Base-by-base conservation (phyloP, 1,284 basidiomycete genomes). In the Irpex rosettiformis region DNA sequence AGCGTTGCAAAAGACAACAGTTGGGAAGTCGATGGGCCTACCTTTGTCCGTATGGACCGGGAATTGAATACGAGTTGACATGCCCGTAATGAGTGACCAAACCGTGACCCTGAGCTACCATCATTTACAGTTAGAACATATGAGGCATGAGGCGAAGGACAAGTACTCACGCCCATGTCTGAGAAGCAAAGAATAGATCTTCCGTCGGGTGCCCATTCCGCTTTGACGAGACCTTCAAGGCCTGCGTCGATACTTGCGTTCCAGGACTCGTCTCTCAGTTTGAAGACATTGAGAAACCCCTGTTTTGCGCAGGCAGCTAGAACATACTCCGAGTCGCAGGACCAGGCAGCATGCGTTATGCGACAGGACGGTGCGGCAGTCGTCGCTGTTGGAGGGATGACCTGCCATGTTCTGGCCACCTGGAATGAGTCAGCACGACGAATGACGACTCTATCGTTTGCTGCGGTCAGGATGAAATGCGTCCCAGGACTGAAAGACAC, bases 131-230 rank as follows among this genome's bases (percentile, higher is more conserved):
- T 30, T n/a, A 59, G 13, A 27, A 51, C 62, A 29, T 52, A 55
- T 47, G 33, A 3, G 30, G n/a, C n/a, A 33, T 13, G 43, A 43
- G 54, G 54, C 27, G 24, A 25, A 52, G 24, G 53, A 48, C n/a
- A 4, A 56, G 33, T 3, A 83, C 91, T 77, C 73, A 95, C 93
- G 63, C 88, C 89, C 85, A 90, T 91, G 64, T 94, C 90, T 3
- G 91, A 92, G 72, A 93, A 94, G 64, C 90, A 93, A n/a, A 94
- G 72, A 2, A 95, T 77, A 16, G 84, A 84, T 45, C 91, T 79
- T 6, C 89, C 91, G 65, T 91, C 88, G 2, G 88, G 89, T 0
- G 89, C 89, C 93, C 93, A 96, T 68, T 94, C 91, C 13, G 86
- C 90, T 66, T 84, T 88, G 13, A 84, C 79, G 42, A 95, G 80